Conservation (phyloP, 768 basidiomycete genomes). For the Plicaturopsis crispa region DNA sequence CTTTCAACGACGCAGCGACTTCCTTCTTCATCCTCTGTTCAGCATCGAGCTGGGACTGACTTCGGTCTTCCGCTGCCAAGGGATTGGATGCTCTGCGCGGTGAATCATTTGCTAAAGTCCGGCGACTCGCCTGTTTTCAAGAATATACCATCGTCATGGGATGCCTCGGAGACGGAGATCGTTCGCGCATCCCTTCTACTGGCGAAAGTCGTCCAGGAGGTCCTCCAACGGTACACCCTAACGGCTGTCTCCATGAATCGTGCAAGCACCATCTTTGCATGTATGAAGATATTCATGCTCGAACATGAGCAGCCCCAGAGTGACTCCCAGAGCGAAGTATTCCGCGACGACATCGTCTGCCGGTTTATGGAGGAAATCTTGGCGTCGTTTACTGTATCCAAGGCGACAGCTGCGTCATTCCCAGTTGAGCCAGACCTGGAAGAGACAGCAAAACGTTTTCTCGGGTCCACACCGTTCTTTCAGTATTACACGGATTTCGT, state of each 20-base stretch:
- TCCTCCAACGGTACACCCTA: slow-evolving; percentile 35
- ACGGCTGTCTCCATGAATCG: slow-evolving; percentile 28
- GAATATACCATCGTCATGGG: slow-evolving; percentile 60
- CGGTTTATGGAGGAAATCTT: slow-evolving; percentile 54
- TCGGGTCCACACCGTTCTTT: slow-evolving; percentile 81
- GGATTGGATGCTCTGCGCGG: slow-evolving; percentile 64
- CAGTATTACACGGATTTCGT: slow-evolving; percentile 92
- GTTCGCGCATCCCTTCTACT: slow-evolving; percentile 63
- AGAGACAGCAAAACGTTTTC: slow-evolving; percentile 43
- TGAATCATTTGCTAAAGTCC: slow-evolving; percentile 79
- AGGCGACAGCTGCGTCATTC: slow-evolving; percentile 14
- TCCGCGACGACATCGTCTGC: slow-evolving; percentile 63
- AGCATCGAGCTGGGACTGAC: slow-evolving; percentile 9
- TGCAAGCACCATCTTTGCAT: slow-evolving; percentile 60
- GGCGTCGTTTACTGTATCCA: slow-evolving; percentile 38
- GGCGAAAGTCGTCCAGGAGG: slow-evolving; percentile 39
- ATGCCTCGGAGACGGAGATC: slow-evolving; percentile 72
- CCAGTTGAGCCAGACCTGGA: slow-evolving; percentile 33
- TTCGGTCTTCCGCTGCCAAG: slow-evolving; percentile 38
- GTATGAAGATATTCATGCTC: slow-evolving; percentile 95
- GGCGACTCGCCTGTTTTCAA: slow-evolving; percentile 66
- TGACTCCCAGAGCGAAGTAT: slow-evolving; percentile 59
- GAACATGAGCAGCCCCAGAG: slow-evolving; percentile 69
- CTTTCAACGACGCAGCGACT: slow-evolving; percentile 48
- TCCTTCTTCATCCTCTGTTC: slow-evolving; percentile 15